Percentiles rank a stretch among this genome's conserved stretches.
Evolutionary conservation across 73 alveolate genomes (phyloP).

Genomic region (Paramecium bursaria): DNA sequence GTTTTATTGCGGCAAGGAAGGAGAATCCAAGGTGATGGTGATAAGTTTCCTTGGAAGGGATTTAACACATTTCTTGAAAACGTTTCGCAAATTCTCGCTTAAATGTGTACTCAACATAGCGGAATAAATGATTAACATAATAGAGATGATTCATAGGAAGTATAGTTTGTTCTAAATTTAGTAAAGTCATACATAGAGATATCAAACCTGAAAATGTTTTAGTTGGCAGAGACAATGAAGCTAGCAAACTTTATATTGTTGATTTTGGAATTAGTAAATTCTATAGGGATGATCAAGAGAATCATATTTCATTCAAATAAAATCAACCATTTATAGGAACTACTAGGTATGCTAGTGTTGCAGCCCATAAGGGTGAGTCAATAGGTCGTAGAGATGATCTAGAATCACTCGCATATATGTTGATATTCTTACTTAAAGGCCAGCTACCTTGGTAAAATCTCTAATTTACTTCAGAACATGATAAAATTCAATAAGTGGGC

Average conservation of each 20-base stretch:
- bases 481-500: conserved; percentile 88
- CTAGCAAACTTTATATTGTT: conserved; percentile 77
- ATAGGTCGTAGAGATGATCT: conserved; percentile 88
- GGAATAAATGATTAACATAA: conserved; percentile 86
- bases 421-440: conserved; percentile 78
- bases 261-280: conserved; percentile 96
- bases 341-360: conserved; percentile 79
- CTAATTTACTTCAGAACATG: conserved; percentile 86
- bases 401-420: conserved; percentile 82
- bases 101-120: conserved; percentile 88
- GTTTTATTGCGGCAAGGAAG: conserved; percentile 75
- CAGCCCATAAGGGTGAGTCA: conserved; percentile 86
- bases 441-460: conserved; percentile 95
- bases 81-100: conserved; percentile 83
- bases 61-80: conserved; percentile 84
- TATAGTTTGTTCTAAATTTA: conserved; percentile 70
- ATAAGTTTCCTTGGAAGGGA: conserved; percentile 93
- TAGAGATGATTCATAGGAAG: conserved; percentile 87
- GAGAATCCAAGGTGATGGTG: conserved; percentile 87
- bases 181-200: conserved; percentile 85
- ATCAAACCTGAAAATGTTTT: conserved; percentile 90
- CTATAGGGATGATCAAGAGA: conserved; percentile 76
- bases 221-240: conserved; percentile 80
- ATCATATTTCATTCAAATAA: conserved; percentile 68
- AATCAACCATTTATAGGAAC: conserved; percentile 73